phyloP scores from a whole-genome alignment of 768 basidiomycete species.

The Lactifluus subvellereus region DNA sequence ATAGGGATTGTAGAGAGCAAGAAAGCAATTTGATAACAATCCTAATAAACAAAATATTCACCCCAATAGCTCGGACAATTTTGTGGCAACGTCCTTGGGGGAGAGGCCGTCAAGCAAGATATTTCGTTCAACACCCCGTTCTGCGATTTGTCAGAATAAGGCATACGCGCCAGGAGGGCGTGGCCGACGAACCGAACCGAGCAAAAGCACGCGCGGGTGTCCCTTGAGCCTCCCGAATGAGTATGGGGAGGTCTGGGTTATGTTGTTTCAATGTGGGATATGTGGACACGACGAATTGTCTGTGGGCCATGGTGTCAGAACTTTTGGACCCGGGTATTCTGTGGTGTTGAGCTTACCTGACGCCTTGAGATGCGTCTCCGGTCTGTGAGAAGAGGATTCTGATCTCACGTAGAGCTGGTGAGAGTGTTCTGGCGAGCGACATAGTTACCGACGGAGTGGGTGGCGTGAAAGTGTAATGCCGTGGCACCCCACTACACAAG shows the following conservation, averaged over 20 bases:
- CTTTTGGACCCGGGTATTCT: background rate
- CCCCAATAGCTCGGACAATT: conserved; percentile 57
- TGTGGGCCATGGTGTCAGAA: conserved; percentile 28
- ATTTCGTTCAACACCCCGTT: conserved; percentile 75
- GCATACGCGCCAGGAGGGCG: background rate
- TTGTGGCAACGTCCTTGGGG: conserved; percentile 62
- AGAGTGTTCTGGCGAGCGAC: conserved; percentile 65
- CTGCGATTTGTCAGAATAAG: conserved; percentile 35
- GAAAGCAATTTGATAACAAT: background rate
- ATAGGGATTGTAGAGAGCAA: background rate
- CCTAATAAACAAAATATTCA: conserved; percentile 7
- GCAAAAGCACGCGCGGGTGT: conserved; percentile 82
- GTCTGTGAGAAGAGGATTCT: conserved; percentile 78
- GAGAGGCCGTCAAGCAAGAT: conserved; percentile 75
- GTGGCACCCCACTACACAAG: background rate
- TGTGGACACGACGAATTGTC: conserved; percentile 72
- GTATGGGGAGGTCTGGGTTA: conserved; percentile 80
- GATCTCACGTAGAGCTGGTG: conserved; percentile 74
- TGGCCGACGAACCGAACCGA: conserved; percentile 61
- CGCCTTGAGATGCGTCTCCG: conserved; percentile 69
- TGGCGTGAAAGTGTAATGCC: background rate
- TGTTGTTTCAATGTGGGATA: conserved; percentile 73
- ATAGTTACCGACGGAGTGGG: conserved; percentile 8
- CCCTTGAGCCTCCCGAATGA: conserved; percentile 74
- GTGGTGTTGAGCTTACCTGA: conserved; percentile 45